Base-by-base conservation (phyloP, 2,329 filamentous ascomycete genomes). In the Monilinia polystroma region DNA sequence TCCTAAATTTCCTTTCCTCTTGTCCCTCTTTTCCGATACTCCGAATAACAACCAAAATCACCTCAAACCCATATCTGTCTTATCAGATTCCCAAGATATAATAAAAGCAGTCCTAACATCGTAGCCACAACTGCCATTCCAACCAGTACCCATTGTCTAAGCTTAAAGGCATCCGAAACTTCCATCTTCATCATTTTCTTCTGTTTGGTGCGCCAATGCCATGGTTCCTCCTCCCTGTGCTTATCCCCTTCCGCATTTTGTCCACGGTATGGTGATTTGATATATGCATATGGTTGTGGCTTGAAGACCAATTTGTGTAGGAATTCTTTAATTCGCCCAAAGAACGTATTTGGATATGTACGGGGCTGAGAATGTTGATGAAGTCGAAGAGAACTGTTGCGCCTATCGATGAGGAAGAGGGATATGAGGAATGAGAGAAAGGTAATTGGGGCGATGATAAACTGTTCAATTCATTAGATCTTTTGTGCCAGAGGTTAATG, bases 391-490 rank as follows among this genome's bases (percentile, higher is more conserved):
- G 59, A 66, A 59, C 71, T 58, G 59, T 75, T 75, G 5, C 68
- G 67, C 0, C 65, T 62, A 58, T 75, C 73, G 68, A 77, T 70
- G 2, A 77, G 69, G 26, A 72, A 72, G 63, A 77, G 75, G 12
- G 75, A 76, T 59, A 77, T 63, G 68, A 77, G 70, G 69, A 76
- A 76, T 52, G 75, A 75, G 58, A 76, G 20, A 68, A 77, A 76
- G 23, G 71, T 72, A 47, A 77, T 60, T 0, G 75, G 75, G 7
- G 75, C 66, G 26, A 77, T 73, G n/a, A 76, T 56, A 11, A 76
- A 66, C 75, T 76, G 29, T 56, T 20, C 0, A 2, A 54, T 35
- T 14, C 12, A 45, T 66, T 57, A 68, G 59, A 52, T 29, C 20
- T 23, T 12, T 1, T 6, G 45, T 43, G 11, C 1, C 14, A 5